These are phyloP conservation scores for Psilocybe subaeruginosa DNA, from an alignment of 768 basidiomycete genomes.

Conservation along the genomic window DNA sequence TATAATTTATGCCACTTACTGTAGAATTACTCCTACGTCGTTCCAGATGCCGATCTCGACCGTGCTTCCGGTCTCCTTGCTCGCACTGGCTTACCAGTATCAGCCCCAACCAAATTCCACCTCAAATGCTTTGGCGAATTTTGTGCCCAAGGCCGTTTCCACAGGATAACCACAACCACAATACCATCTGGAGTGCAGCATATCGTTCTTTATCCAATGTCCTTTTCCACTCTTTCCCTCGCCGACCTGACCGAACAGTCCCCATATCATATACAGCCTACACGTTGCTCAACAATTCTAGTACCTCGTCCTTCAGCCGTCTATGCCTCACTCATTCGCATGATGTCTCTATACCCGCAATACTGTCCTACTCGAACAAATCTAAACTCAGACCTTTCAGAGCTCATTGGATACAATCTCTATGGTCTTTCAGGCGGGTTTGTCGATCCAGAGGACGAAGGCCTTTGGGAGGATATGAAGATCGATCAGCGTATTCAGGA, in stretches of 20 bases:
- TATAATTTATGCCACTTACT: neutral
- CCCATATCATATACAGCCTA: slow-evolving; percentile 17
- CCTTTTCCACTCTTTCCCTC: slow-evolving; percentile 26
- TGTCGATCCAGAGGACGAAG: slow-evolving; percentile 32
- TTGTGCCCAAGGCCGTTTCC: slow-evolving; percentile 20
- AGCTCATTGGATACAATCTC: slow-evolving; percentile 36
- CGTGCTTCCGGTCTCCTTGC: slow-evolving; percentile 25
- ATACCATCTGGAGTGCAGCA: slow-evolving; percentile 19
- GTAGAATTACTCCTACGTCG: slow-evolving; percentile 28
- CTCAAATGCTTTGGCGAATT: slow-evolving; percentile 25
- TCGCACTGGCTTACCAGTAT: slow-evolving; percentile 24
- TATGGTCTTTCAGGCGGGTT: slow-evolving; percentile 30
- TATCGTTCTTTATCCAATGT: slow-evolving; percentile 26
- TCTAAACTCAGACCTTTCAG: slow-evolving; percentile 34
- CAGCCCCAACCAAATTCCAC: slow-evolving; percentile 21
- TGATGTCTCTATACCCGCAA: slow-evolving; percentile 29
- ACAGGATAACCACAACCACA: slow-evolving; percentile 24
- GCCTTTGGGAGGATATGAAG: slow-evolving; percentile 23
- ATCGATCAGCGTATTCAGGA: slow-evolving; percentile 23
- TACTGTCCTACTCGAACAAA: slow-evolving; percentile 20
- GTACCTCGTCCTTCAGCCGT: slow-evolving; percentile 32
- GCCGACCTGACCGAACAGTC: slow-evolving; percentile 22
- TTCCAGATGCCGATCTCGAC: slow-evolving; percentile 24
- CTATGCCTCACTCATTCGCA: slow-evolving; percentile 35
- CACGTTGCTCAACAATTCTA: slow-evolving; percentile 22